Percentiles rank a stretch among this genome's conserved stretches.
Evolutionary conservation across 768 basidiomycete species (phyloP).

Genomic region (Hypholoma sublateritium): DNA sequence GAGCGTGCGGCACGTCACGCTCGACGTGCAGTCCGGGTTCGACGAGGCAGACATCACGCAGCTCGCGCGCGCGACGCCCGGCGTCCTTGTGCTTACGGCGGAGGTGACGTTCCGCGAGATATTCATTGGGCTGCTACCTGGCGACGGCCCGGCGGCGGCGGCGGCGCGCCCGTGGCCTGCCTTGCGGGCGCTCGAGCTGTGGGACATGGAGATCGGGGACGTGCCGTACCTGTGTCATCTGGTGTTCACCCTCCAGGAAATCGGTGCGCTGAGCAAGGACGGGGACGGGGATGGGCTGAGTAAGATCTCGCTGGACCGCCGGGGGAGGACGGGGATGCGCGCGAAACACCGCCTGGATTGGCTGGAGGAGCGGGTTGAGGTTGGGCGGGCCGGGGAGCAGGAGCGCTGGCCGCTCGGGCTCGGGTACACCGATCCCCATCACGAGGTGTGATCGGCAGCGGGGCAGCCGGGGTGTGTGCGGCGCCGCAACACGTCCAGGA

Average conservation of each 20-base stretch:
- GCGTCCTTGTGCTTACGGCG: conserved; percentile 32
- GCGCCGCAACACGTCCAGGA: too few relatives aligned
- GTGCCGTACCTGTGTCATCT: conserved; percentile 30
- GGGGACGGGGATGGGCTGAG: background rate
- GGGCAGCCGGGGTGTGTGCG: too few relatives aligned
- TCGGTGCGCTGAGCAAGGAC: background rate
- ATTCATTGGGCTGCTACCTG: conserved; percentile 27
- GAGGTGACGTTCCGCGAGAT: conserved; percentile 31
- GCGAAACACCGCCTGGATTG: conserved; percentile 27
- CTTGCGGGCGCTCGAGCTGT: conserved; percentile 32
- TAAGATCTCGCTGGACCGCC: conserved; percentile 34
- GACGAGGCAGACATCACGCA: conserved; percentile 28
- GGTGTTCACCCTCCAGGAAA: conserved; percentile 22
- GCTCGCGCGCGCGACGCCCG: conserved; percentile 32
- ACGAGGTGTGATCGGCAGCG: conserved; percentile 1
- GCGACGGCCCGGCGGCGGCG: conserved; percentile 24
- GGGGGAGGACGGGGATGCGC: conserved; percentile 34
- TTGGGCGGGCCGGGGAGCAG: conserved; percentile 27
- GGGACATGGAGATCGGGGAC: conserved; percentile 30
- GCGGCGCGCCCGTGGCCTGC: conserved; percentile 30
- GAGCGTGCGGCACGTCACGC: conserved; percentile 30
- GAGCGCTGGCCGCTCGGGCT: conserved; percentile 40
- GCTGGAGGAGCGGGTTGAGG: conserved; percentile 26
- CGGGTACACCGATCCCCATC: conserved; percentile 37
- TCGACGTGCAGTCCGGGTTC: conserved; percentile 35